phyloP scores from a whole-genome alignment of 1,139 yeast genomes.

The Yamadazyma triangularis region DNA sequence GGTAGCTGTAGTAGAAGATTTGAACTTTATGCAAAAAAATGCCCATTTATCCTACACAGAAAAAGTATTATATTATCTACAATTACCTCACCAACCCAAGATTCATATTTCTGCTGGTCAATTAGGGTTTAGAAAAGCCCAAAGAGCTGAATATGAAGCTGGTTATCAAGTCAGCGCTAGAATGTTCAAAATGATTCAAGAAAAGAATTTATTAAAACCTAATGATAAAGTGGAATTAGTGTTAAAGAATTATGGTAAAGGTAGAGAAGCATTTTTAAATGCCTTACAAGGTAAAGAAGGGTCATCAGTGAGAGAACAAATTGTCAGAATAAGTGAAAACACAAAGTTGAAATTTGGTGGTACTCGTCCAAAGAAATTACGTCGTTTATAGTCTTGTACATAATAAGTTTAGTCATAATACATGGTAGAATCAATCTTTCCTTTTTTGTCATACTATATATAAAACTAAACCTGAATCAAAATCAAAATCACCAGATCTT shows the following conservation, averaged over 20 bases:
- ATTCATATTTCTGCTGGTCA: slow-evolving; percentile 67
- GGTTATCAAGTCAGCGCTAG: slow-evolving; percentile 81
- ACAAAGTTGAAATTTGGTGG: slow-evolving; percentile 92
- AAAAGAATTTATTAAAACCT: slow-evolving; percentile 46
- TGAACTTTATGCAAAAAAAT: slow-evolving; percentile 53
- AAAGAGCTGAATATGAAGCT: slow-evolving; percentile 91
- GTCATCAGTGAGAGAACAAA: slow-evolving; percentile 52
- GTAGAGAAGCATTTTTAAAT: slow-evolving; percentile 79
- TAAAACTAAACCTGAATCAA: too few species aligned
- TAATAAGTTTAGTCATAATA: too few species aligned
- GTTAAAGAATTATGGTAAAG: slow-evolving; percentile 80
- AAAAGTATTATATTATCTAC: slow-evolving; percentile 70
- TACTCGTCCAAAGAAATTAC: slow-evolving; percentile 74
- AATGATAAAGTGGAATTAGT: slow-evolving; percentile 66
- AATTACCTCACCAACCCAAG: slow-evolving; percentile 73
- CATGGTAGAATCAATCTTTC: too few species aligned
- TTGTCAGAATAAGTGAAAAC: slow-evolving; percentile 69
- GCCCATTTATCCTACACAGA: slow-evolving; percentile 62
- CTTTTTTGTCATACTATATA: too few species aligned
- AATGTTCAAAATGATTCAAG: slow-evolving; percentile 68
- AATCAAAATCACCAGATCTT: neutral
- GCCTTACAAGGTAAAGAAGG: slow-evolving; percentile 93
- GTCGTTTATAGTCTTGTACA: slow-evolving; percentile 57
- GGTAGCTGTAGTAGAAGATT: slow-evolving; percentile 67
- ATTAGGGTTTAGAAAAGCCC: slow-evolving; percentile 72